Conservation (phyloP, 73 alveolate species). For the Effrenium voratum region DNA sequence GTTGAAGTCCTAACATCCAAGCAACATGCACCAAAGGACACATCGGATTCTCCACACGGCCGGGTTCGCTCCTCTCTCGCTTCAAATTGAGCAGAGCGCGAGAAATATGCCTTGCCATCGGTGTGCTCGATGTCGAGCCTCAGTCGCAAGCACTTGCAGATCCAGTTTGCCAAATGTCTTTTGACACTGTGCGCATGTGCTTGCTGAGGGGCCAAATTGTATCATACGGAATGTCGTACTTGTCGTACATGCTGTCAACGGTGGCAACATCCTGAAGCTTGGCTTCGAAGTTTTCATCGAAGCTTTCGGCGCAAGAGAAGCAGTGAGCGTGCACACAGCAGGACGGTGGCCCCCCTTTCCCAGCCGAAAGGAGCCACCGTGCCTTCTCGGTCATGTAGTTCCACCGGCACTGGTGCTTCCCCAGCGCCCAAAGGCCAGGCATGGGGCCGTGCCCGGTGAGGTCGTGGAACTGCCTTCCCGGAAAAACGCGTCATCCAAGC, state of each 20-base stretch:
- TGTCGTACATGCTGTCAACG: constrained; percentile 83
- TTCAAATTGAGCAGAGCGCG: neutral
- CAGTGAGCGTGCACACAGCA: neutral
- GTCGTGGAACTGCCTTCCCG: constrained; percentile 82
- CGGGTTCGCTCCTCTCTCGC: neutral
- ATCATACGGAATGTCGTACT: constrained; percentile 95
- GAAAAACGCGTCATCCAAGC: too few species aligned
- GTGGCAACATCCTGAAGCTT: constrained; percentile 72
- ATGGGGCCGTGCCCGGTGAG: constrained; percentile 83
- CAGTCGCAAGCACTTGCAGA: too few species aligned
- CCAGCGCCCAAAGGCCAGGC: constrained; percentile 93
- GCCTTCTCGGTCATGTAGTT: constrained; percentile 94
- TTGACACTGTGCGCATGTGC: too few species aligned
- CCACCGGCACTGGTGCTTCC: constrained; percentile 93
- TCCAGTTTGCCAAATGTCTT: too few species aligned
- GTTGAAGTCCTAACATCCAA: too few species aligned
- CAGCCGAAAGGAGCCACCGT: too few species aligned
- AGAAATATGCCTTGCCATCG: constrained; percentile 87
- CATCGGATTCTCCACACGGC: neutral
- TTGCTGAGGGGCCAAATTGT: constrained; percentile 90
- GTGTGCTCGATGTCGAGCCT: constrained; percentile 96
- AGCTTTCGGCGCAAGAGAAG: neutral
- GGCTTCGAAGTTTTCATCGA: neutral
- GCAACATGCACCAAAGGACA: too few species aligned
- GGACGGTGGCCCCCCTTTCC: neutral